Base-by-base conservation (phyloP, 2,329 filamentous ascomycete species). In the Didymella glomerata region DNA sequence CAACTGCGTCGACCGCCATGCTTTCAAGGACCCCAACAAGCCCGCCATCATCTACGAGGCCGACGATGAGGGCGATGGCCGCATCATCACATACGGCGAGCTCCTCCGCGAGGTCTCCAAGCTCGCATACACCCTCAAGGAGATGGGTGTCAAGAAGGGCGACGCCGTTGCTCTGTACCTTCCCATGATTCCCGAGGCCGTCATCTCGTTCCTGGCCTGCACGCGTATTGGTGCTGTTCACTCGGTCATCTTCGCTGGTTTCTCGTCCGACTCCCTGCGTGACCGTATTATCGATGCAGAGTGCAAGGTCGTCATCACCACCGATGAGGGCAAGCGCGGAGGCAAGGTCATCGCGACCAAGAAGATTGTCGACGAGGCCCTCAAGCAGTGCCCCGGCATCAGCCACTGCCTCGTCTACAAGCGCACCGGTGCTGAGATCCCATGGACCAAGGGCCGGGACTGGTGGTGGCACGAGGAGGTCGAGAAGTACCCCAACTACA, bases 401-500 rank as follows among this genome's bases (percentile, higher is more conserved):
- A 87, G 84, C 41, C 88, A 91, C 78, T 91, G 92, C 69, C 84
- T 99, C 38, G 95, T 99, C 56, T 98, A 89, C 85, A 94, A 96
- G 86, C 91, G 95, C 71, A 99, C 95, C 36, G 94, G 94, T 51
- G 89, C 93, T 48, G 93, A 97, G 52, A 89, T 98, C 20, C 93
- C 94, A 65, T 94, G 90, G 91, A 96, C 92, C 51, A 80, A 87
- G 68, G 93, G 92, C 66, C 89, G 95, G 73, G 95, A 99, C 79
- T 85, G 87, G 75, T 99, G 95, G 95, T 99, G 95, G 95, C 93
- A 98, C 79, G 95, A 98, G 82, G 94, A 98, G 85, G 89, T 94
- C 54, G 92, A 96, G 78, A 98, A 97, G 83, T 98, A 92, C 87
- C 95, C 95, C 64, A 85, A 88, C 71, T 98, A 98, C 84, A 89